phyloP scores from a whole-genome alignment of 352 stramenopile genomes.

The Peronospora belbahrii region DNA sequence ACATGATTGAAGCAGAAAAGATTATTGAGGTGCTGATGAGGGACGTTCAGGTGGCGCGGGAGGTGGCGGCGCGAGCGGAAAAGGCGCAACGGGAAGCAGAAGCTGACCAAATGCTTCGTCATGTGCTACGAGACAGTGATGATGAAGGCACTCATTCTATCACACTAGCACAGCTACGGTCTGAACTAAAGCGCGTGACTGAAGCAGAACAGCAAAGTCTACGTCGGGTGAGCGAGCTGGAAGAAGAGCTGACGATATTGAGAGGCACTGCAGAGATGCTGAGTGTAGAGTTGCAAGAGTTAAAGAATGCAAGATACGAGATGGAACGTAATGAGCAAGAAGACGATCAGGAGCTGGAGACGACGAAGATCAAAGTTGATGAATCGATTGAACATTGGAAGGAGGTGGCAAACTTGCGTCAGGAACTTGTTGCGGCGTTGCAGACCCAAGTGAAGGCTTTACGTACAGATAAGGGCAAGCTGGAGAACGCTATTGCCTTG shows the following conservation, averaged over 20 bases:
- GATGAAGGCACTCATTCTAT: background rate
- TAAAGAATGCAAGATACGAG: background rate
- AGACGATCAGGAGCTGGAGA: background rate
- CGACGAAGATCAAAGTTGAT: background rate
- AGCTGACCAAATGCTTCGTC: constrained; percentile 16
- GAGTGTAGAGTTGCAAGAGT: constrained; percentile 1
- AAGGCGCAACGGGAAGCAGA: constrained; percentile 15
- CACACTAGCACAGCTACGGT: background rate
- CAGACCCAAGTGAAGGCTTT: constrained; percentile 12
- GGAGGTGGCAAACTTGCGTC: background rate
- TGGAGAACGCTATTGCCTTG: constrained; percentile 9
- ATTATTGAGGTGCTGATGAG: constrained; percentile 3
- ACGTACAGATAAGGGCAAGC: constrained; percentile 6
- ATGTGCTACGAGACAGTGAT: constrained; percentile 14
- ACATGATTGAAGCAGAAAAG: constrained; percentile 1
- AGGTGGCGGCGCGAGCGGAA: constrained; percentile 9
- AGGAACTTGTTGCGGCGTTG: constrained; percentile 7
- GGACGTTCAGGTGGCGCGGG: constrained; percentile 1
- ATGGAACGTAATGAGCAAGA: background rate
- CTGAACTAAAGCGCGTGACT: background rate
- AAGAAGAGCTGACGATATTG: constrained; percentile 8
- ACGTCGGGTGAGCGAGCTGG: constrained; percentile 5
- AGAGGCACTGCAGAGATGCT: constrained; percentile 8
- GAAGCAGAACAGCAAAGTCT: constrained; percentile 5
- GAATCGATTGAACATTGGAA: constrained; percentile 6